Base-by-base conservation (phyloP, 2,329 filamentous ascomycete genomes). In the Beauveria brongniartii region DNA sequence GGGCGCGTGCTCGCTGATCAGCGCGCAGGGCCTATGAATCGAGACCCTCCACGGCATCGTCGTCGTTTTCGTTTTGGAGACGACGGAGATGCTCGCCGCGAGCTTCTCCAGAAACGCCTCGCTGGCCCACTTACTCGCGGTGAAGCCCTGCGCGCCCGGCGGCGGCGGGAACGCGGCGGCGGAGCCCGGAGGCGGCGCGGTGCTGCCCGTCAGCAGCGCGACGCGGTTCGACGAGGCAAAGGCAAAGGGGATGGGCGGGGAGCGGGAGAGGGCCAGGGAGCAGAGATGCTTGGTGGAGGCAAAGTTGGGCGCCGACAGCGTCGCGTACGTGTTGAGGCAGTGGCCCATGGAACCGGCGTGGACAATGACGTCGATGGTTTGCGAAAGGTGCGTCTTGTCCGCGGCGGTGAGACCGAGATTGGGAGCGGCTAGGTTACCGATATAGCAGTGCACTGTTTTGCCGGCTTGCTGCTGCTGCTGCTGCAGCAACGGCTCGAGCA, bases 261-360 rank as follows among this genome's bases (percentile, higher is more conserved):
- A 59, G 5, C 67, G 64, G 0, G 61, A 41, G 9, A 37, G n/a
- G 1, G 67, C 69, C 1, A 79, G 62, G 1, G 63, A 59, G 1
- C 69, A 65, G 1, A 78, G 67, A 44, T 71, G 65, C 43, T 67
- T 66, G 0, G 73, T 76, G 0, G 76, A 66, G 0, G 59, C 5
- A 2, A 78, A 61, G 61, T 80, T 80, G 22, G 66, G 58, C 0
- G 53, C 47, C 1, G 68, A 65, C 0, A 79, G 67, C 0, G 68
- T 65, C 5, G 64, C 20, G 64, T 78, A 80, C 0, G 67, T 65
- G 22, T 79, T 72, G 62, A 69, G 59, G 66, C 68, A 76, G 7
- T 67, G 73, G 10, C 69, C 68, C 18, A 74, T 71, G 18, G 78
- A 77, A 4, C 76, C 81, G 56, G 71, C 74, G 67, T 83, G 86